Conservation (phyloP, 2,329 filamentous ascomycete species). For the Neobulgaria alba region DNA sequence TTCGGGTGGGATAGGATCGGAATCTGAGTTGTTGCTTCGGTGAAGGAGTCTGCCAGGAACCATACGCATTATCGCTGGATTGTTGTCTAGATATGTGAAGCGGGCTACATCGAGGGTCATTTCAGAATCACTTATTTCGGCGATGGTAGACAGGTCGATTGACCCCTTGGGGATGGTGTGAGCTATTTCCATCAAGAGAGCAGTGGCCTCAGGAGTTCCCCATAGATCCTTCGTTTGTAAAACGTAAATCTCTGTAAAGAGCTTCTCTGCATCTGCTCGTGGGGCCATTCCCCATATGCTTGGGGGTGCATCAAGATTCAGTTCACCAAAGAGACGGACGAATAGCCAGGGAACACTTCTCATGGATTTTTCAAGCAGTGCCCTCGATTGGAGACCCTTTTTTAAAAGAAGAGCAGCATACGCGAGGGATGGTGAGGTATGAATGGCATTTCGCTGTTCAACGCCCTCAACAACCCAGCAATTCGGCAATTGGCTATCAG, state of each 20-base stretch:
- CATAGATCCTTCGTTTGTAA: slow-evolving; percentile 60
- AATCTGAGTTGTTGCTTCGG: slow-evolving; percentile 27
- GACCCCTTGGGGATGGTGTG: slow-evolving; percentile 31
- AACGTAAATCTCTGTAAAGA: slow-evolving; percentile 58
- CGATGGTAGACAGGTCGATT: slow-evolving; percentile 9
- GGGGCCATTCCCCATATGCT: slow-evolving; percentile 75
- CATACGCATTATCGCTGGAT: slow-evolving; percentile 25
- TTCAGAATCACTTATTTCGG: slow-evolving; percentile 15
- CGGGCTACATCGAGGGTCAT: slow-evolving; percentile 27
- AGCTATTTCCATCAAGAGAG: slow-evolving; percentile 55
- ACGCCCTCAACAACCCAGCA: slow-evolving; percentile 40
- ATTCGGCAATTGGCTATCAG: slow-evolving; percentile 34
- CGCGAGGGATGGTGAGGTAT: slow-evolving; percentile 68
- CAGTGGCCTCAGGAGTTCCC: slow-evolving; percentile 59
- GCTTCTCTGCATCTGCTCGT: slow-evolving; percentile 39
- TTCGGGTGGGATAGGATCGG: slow-evolving; percentile 29
- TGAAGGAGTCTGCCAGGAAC: slow-evolving; percentile 25
- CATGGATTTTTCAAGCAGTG: slow-evolving; percentile 59
- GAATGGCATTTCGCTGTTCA: slow-evolving; percentile 30
- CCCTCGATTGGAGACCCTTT: slow-evolving; percentile 55
- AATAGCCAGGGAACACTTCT: slow-evolving; percentile 77
- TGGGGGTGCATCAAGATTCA: slow-evolving; percentile 70
- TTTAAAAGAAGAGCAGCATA: slow-evolving; percentile 68
- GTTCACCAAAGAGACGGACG: slow-evolving; percentile 66
- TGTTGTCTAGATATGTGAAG: slow-evolving; percentile 28